Conservation (phyloP, 768 basidiomycete species). For the Porpolomopsis calyptriformis region DNA sequence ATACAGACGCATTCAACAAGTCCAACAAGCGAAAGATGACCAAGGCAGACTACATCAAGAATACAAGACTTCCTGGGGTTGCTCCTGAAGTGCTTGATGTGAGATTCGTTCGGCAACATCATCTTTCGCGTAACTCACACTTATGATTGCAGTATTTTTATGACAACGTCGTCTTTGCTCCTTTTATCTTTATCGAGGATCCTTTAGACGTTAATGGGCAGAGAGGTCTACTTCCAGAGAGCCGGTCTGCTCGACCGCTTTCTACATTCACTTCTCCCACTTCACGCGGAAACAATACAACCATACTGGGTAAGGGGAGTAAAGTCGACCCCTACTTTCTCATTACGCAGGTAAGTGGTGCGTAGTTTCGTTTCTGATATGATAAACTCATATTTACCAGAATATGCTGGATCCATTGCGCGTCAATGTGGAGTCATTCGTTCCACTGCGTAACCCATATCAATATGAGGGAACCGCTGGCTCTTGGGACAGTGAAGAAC, state of each 20-base stretch:
- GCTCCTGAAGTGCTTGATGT: constrained; percentile 80
- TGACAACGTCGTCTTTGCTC: constrained; percentile 93
- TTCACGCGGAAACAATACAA: neutral
- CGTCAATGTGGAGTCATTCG: constrained; percentile 46
- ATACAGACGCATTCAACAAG: constrained; percentile 97
- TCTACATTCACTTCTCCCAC: constrained; percentile 23
- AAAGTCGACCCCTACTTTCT: constrained; percentile 90
- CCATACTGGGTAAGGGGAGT: constrained; percentile 40
- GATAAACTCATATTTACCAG: constrained; percentile 24
- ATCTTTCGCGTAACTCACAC: constrained; percentile 2
- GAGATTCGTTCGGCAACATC: constrained; percentile 17
- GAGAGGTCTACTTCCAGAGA: constrained; percentile 36
- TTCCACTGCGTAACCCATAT: constrained; percentile 57
- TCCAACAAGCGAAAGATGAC: constrained; percentile 98
- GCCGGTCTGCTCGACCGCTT: constrained; percentile 25
- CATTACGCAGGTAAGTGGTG: constrained; percentile 57
- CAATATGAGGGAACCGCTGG: constrained; percentile 53
- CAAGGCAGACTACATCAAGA: constrained; percentile 87
- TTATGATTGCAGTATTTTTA: constrained; percentile 63
- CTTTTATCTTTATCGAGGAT: constrained; percentile 95
- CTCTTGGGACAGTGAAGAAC: constrained; percentile 56
- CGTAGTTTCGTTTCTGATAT: neutral
- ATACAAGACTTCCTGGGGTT: constrained; percentile 80
- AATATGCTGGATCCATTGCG: constrained; percentile 59
- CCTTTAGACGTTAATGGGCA: constrained; percentile 61